These are phyloP conservation scores for Diaporthe destruens DNA, from an alignment of 2,329 filamentous ascomycete species.

Conservation along the genomic window DNA sequence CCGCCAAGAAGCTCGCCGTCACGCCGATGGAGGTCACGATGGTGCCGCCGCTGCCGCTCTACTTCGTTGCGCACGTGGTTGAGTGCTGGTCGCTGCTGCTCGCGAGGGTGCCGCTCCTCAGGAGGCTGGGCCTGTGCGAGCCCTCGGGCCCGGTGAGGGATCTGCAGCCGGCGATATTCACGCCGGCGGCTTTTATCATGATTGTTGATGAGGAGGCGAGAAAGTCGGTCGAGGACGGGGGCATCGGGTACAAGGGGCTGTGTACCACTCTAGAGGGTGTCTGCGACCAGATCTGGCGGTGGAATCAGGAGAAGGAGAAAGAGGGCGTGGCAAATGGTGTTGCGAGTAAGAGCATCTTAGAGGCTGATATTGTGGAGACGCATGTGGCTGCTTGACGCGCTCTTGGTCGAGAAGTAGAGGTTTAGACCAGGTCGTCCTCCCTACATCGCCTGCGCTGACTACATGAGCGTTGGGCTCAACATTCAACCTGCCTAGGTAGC, in stretches of 20 bases:
- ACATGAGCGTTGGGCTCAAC: background rate
- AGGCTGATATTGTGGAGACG: slow-evolving; percentile 24
- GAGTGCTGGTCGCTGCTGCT: slow-evolving; percentile 53
- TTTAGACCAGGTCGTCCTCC: no score
- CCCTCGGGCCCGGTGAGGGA: slow-evolving; percentile 52
- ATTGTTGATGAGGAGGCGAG: slow-evolving; percentile 54
- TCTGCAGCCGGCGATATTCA: slow-evolving; percentile 57
- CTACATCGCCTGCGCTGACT: background rate
- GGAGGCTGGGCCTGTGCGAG: slow-evolving; percentile 46
- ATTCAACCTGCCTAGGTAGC: background rate
- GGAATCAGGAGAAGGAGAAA: slow-evolving; percentile 50
- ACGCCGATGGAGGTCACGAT: slow-evolving; percentile 50
- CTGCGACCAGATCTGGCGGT: slow-evolving; percentile 55
- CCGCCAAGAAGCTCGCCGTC: slow-evolving; percentile 49
- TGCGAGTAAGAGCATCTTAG: background rate
- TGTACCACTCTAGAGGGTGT: slow-evolving; percentile 57
- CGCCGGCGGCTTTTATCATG: slow-evolving; percentile 52
- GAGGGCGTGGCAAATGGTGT: slow-evolving; percentile 1
- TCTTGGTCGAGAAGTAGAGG: background rate
- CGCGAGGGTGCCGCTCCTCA: slow-evolving; percentile 43
- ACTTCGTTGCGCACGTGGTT: slow-evolving; percentile 54
- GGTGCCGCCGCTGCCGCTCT: slow-evolving; percentile 53
- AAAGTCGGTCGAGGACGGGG: slow-evolving; percentile 54
- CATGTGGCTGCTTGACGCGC: slow-evolving; percentile 20
- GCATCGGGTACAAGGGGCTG: slow-evolving; percentile 55